Base-by-base conservation (phyloP, 2,329 filamentous ascomycete species). In the Ophiognomonia clavigignenti-juglandacearum region DNA sequence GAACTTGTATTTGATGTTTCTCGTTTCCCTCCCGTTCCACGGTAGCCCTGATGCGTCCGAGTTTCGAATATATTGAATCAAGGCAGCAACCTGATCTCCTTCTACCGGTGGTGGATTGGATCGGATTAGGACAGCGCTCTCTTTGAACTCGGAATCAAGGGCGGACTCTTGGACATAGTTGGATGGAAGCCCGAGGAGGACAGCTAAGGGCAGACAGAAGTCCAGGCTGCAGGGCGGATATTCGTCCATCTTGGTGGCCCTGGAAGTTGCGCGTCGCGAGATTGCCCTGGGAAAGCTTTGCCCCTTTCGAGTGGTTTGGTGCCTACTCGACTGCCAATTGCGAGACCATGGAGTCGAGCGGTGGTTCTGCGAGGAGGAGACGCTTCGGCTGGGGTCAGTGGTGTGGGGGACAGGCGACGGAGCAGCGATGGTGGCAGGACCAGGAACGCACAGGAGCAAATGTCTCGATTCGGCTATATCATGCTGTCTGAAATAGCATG, bases 141-240 rank as follows among this genome's bases (percentile, higher is more conserved):
- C 78, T 57, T 78, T 74, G 34, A 85, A 72, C 43, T 73, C 73
- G 39, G 69, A 69, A 54, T 75, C 67, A 41, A 71, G 56, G 44
- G 67, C 59, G 49, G 71, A 64, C 54, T 71, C 61, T 54, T 72
- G 55, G 22, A 61, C 58, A 65, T 57, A 55, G 61, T 61, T 61
- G 68, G 63, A 52, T 5, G 61, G 74, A 27, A 96, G 76, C 11
- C 92, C 93, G 31, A 89, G 89, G 27, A 95, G 78, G 39, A 95
- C 73, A 52, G 97, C 70, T 48, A 96, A 77, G 29, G 92, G 92
- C 58, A 95, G 77, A 68, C 93, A 95, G 68, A 93, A 90, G 63
- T 84, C 81, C 64, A 95, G 74, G 71, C 91, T 95, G 66, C 85
- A 85, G 49, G 71, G 64, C 45, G 87, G 86, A 68, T 89, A 92